Conservation (phyloP, 768 basidiomycete genomes). For the Suillus weaverae region DNA sequence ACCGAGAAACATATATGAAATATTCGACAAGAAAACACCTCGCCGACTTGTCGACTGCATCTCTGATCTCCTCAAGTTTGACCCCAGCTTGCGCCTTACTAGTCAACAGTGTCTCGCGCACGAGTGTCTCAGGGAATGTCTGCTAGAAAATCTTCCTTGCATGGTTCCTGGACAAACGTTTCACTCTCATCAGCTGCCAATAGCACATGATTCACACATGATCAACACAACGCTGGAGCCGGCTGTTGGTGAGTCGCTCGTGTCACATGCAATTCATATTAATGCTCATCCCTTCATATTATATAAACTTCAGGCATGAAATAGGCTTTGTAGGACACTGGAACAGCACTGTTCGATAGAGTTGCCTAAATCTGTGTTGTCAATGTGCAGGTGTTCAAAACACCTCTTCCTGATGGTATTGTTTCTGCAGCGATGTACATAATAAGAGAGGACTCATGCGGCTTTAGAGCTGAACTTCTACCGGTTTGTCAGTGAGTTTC, state of each 20-base stretch:
- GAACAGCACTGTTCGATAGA: background rate
- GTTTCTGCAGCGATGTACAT: background rate
- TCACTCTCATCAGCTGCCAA: background rate
- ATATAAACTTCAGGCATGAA: background rate
- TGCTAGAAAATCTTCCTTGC: conserved; percentile 62
- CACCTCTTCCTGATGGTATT: background rate
- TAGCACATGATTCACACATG: background rate
- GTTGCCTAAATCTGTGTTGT: background rate
- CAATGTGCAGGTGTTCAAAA: background rate
- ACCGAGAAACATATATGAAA: conserved; percentile 66
- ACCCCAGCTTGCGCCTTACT: conserved; percentile 84
- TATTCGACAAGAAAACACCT: conserved; percentile 80
- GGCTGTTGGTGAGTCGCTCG: background rate
- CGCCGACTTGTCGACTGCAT: conserved; percentile 87
- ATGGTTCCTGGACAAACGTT: conserved; percentile 41
- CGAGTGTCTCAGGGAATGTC: conserved; percentile 81
- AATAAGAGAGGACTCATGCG: background rate
- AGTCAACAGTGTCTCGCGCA: conserved; percentile 86
- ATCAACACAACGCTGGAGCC: background rate
- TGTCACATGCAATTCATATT: background rate
- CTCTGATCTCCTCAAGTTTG: conserved; percentile 86
- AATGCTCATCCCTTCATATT: background rate
- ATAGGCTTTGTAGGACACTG: background rate
- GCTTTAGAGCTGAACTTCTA: background rate
- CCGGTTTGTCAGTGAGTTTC: background rate